A percentile compares a stretch with the other conserved stretches of the same genome.
These are phyloP conservation scores for Neurospora sp. DNA, from an alignment of 2,329 filamentous ascomycete species.

Conservation along the genomic window DNA sequence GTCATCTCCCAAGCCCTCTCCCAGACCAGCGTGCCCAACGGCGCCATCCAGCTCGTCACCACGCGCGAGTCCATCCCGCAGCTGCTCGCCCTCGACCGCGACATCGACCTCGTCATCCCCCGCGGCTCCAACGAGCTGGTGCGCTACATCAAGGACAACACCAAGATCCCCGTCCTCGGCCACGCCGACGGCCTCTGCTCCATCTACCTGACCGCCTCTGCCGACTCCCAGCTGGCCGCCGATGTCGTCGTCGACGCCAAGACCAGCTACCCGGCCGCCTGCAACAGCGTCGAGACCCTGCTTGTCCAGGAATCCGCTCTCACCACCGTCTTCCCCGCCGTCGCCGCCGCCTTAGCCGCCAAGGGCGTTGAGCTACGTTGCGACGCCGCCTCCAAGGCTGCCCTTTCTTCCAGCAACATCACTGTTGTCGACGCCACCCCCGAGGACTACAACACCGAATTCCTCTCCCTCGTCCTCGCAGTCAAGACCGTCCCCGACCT, in stretches of 20 bases:
- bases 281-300: constrained; percentile 88
- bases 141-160: constrained; percentile 77
- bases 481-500: constrained; percentile 66
- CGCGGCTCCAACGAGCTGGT: constrained; percentile 86
- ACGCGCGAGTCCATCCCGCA: constrained; percentile 84
- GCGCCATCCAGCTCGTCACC: constrained; percentile 85
- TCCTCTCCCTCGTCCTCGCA: constrained; percentile 73
- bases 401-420: constrained; percentile 25
- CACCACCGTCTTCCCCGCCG: constrained; percentile 53
- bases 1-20: constrained; percentile 73
- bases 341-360: constrained; percentile 62
- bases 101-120: constrained; percentile 93
- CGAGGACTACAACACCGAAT: constrained; percentile 76
- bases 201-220: constrained; percentile 73
- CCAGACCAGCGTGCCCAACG: constrained; percentile 66
- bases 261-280: constrained; percentile 87
- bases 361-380: constrained; percentile 78
- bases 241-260: constrained; percentile 84
- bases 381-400: constrained; percentile 56
- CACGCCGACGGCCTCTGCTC: constrained; percentile 91
- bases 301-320: constrained; percentile 70
- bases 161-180: constrained; percentile 89
- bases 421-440: too few species aligned
- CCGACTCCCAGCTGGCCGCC: constrained; percentile 60
- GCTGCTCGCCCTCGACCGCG: constrained; percentile 73